Conservation (phyloP, 2,329 filamentous ascomycete species). For the Hymenoscyphus infarciens region DNA sequence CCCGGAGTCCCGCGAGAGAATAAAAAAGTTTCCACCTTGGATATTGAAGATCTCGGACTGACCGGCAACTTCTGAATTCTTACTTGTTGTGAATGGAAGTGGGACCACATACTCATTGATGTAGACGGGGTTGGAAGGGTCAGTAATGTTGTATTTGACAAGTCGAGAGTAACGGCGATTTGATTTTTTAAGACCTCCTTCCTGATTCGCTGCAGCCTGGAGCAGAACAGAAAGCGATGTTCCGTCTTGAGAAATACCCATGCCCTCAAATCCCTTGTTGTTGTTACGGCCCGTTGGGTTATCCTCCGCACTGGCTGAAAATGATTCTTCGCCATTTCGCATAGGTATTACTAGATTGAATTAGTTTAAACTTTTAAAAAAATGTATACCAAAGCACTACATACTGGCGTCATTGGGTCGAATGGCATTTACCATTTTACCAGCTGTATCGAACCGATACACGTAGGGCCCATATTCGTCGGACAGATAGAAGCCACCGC, state of each 20-base stretch:
- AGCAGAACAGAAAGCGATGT: conserved; percentile 62
- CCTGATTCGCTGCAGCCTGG: conserved; percentile 61
- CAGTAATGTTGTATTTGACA: conserved; percentile 59
- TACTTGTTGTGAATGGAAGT: conserved; percentile 52
- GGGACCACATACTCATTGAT: conserved; percentile 63
- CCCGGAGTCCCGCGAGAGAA: conserved; percentile 61
- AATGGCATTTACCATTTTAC: conserved; percentile 60
- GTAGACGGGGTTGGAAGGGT: conserved; percentile 42
- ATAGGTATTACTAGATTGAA: conserved; percentile 48
- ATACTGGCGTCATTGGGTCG: conserved; percentile 55
- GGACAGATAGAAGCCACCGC: conserved; percentile 59
- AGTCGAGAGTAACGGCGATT: conserved; percentile 57
- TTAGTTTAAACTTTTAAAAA: neutral
- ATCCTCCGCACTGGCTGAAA: conserved; percentile 61
- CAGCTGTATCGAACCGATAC: conserved; percentile 58
- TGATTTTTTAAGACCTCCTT: conserved; percentile 53
- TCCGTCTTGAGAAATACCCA: conserved; percentile 61
- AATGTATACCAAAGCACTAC: neutral
- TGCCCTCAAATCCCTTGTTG: conserved; percentile 72
- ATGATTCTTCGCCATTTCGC: conserved; percentile 58
- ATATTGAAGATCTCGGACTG: conserved; percentile 68
- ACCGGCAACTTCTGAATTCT: conserved; percentile 53
- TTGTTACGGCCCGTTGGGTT: conserved; percentile 62
- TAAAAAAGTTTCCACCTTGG: conserved; percentile 59
- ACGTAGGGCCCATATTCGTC: conserved; percentile 71